These are phyloP conservation scores for Trametes cingulata DNA, from an alignment of 768 basidiomycete genomes.

Conservation along the genomic window DNA sequence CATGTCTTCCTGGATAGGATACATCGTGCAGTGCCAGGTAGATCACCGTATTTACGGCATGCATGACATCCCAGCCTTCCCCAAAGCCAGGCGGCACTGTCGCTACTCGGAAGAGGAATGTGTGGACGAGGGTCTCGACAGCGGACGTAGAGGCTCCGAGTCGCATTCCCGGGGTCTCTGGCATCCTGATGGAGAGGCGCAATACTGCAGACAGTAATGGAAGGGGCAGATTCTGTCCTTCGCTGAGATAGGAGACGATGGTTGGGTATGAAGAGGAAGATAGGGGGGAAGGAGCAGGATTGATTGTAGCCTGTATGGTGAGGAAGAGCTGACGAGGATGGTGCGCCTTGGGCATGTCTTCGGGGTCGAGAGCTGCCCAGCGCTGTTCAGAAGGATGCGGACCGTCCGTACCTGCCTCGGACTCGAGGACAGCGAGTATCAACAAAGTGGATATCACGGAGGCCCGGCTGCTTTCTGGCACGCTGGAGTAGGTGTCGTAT, in stretches of 20 bases:
- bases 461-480: background rate
- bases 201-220: background rate
- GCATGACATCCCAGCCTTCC: background rate
- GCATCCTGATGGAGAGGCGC: background rate
- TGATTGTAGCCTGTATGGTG: background rate
- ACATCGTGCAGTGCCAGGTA: background rate
- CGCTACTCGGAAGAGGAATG: background rate
- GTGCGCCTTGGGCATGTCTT: background rate
- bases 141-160: background rate
- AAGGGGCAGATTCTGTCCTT: background rate
- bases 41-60: slow-evolving; percentile 1
- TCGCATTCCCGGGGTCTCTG: background rate
- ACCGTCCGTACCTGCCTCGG: background rate
- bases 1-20: background rate
- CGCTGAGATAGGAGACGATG: background rate
- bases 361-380: background rate
- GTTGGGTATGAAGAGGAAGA: background rate
- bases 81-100: background rate
- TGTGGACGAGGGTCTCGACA: background rate
- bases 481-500: background rate
- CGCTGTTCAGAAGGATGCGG: background rate
- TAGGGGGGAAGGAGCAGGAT: background rate
- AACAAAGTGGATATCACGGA: background rate
- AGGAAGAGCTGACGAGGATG: background rate
- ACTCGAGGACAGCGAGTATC: background rate